A percentile compares a stretch with the other conserved stretches of the same genome.
phyloP scores from a whole-genome alignment of 2,329 filamentous ascomycete species.

The Sporothrix protearum region DNA sequence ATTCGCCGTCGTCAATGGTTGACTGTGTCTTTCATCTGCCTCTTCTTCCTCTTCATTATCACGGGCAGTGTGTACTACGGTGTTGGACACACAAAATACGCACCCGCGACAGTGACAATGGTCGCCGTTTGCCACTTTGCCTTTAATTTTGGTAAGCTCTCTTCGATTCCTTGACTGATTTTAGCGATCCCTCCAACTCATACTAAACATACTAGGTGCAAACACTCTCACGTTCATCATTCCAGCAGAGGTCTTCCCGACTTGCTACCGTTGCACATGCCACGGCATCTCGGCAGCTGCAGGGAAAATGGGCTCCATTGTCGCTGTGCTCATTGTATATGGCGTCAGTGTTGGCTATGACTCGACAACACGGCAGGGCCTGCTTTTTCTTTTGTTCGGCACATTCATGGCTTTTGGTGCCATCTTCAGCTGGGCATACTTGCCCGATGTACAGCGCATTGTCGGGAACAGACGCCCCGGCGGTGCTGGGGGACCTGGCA shows the following conservation, averaged over 20 bases:
- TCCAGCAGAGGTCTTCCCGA: conserved; percentile 62
- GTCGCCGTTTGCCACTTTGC: conserved; percentile 53
- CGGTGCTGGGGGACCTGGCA: neutral
- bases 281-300: conserved; percentile 60
- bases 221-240: conserved; percentile 63
- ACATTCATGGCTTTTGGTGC: conserved; percentile 49
- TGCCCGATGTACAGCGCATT: conserved; percentile 47
- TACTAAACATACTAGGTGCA: conserved; percentile 39
- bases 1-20: conserved; percentile 49
- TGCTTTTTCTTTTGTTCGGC: conserved; percentile 50
- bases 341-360: conserved; percentile 47
- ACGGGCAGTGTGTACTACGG: conserved; percentile 51
- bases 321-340: conserved; percentile 50
- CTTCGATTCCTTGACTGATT: neutral
- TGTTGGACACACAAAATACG: conserved; percentile 41
- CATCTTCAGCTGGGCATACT: conserved; percentile 50
- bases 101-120: conserved; percentile 47
- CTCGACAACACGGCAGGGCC: conserved; percentile 43
- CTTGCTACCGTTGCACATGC: conserved; percentile 59
- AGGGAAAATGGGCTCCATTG: conserved; percentile 56
- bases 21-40: conserved; percentile 47
- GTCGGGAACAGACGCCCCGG: conserved; percentile 34
- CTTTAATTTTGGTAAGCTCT: conserved; percentile 50
- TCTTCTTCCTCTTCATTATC: conserved; percentile 47
- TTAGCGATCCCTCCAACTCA: neutral